Conservation (phyloP, 345 rosid genomes). For the Rhodomyrtus tomentosa region DNA sequence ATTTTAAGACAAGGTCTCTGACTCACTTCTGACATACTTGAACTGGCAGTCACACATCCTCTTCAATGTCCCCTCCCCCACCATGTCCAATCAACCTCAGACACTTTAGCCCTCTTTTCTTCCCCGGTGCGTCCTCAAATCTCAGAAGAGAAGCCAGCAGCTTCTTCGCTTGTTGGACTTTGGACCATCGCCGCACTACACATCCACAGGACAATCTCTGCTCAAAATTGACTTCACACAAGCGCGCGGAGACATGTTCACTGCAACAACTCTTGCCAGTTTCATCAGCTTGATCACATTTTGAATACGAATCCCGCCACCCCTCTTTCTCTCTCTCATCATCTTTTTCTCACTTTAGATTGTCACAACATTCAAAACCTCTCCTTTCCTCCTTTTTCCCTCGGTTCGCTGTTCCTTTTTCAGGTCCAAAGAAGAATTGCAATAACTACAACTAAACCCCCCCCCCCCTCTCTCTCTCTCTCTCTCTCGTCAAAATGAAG, state of each 20-base stretch:
- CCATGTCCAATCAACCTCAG: neutral
- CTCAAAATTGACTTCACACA: slow-evolving; percentile 42
- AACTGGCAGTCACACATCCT: neutral
- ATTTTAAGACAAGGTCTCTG: neutral
- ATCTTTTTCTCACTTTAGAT: neutral
- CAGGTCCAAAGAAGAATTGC: slow-evolving; percentile 4
- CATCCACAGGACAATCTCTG: neutral
- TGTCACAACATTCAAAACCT: neutral
- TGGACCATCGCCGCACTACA: neutral
- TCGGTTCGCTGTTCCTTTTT: neutral
- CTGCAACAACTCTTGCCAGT: neutral
- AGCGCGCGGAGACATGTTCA: slow-evolving; percentile 29
- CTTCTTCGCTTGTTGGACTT: neutral
- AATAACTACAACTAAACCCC: neutral
- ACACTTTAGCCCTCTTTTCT: neutral
- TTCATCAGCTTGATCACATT: slow-evolving; percentile 4
- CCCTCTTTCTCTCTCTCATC: slow-evolving; percentile 5
- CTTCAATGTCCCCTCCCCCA: slow-evolving; percentile 10
- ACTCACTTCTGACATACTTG: neutral
- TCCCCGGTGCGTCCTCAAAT: neutral
- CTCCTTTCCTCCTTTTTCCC: neutral
- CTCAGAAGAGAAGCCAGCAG: neutral
- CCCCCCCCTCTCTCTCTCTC: neutral
- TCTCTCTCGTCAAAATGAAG: slow-evolving; percentile 16
- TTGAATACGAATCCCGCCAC: slow-evolving; percentile 63